Percentiles rank a stretch among this genome's conserved stretches.
Evolutionary conservation across 2,329 filamentous ascomycete species (phyloP).

Genomic region (Neopestalotiopsis sp.): DNA sequence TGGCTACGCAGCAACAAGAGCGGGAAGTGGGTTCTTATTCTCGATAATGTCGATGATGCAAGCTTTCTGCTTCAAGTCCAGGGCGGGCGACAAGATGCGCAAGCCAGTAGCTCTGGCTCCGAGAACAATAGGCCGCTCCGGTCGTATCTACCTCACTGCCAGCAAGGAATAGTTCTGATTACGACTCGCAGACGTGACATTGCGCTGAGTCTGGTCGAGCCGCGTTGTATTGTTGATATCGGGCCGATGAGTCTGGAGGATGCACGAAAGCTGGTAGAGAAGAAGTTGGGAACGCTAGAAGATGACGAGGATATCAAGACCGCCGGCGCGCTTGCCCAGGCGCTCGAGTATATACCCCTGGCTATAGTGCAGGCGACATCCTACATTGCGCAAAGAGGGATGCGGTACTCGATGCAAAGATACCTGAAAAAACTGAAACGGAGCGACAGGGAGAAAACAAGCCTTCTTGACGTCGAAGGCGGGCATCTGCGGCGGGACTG

Average conservation of each 20-base stretch:
- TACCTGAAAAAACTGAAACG: slow-evolving; percentile 45
- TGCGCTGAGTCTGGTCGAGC: slow-evolving; percentile 27
- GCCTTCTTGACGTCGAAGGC: slow-evolving; percentile 31
- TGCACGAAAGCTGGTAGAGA: slow-evolving; percentile 36
- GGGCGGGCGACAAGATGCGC: slow-evolving; percentile 27
- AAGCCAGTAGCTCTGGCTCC: slow-evolving; percentile 23
- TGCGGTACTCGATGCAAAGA: slow-evolving; percentile 33
- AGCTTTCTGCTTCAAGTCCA: slow-evolving; percentile 30
- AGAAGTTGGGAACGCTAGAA: slow-evolving; percentile 25
- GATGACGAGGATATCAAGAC: slow-evolving; percentile 20
- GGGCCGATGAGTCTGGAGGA: slow-evolving; percentile 33
- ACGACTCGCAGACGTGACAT: slow-evolving; percentile 26
- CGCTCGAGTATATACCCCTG: slow-evolving; percentile 32
- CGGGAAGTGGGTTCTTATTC: slow-evolving; percentile 39
- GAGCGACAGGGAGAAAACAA: slow-evolving; percentile 27
- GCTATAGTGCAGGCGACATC: slow-evolving; percentile 33
- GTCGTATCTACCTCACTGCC: not conserved
- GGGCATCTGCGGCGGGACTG: slow-evolving; percentile 38
- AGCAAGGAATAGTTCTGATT: slow-evolving; percentile 36
- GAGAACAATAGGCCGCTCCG: not conserved
- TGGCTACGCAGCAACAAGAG: slow-evolving; percentile 38
- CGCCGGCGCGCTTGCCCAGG: slow-evolving; percentile 27
- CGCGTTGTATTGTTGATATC: slow-evolving; percentile 29
- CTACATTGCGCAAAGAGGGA: slow-evolving; percentile 34
- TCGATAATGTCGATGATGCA: slow-evolving; percentile 43